phyloP scores from a whole-genome alignment of 2,329 filamentous ascomycete species.

The Dactylonectria macrodidyma region DNA sequence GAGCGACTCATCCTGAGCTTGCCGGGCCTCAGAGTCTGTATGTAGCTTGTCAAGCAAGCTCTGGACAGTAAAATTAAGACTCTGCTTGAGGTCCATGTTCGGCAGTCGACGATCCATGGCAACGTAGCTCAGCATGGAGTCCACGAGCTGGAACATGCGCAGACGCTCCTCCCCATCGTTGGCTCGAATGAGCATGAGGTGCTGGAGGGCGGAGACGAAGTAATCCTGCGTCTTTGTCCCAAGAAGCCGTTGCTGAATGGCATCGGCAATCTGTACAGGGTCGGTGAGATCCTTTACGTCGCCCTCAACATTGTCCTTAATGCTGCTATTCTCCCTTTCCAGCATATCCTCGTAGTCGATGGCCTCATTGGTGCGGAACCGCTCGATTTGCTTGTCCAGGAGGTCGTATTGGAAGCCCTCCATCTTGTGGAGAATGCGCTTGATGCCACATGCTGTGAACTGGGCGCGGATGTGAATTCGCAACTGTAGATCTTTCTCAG shows the following conservation, averaged over 20 bases:
- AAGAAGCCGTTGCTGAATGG: conserved; percentile 87
- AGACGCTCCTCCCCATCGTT: conserved; percentile 93
- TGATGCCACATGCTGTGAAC: conserved; percentile 96
- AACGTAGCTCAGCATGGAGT: conserved; percentile 99
- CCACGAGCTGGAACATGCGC: conserved; percentile 96
- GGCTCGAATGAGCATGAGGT: conserved; percentile 92
- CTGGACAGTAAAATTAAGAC: conserved; percentile 97
- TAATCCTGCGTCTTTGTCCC: conserved; percentile 93
- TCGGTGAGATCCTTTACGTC: conserved; percentile 94
- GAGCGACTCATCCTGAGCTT: conserved; percentile 91
- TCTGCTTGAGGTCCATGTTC: conserved; percentile 98
- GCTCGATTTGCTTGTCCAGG: conserved; percentile 98
- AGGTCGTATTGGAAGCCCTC: conserved; percentile 98
- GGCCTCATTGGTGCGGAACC: conserved; percentile 92
- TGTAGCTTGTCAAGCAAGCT: conserved; percentile 95
- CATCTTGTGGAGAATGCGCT: conserved; percentile 96
- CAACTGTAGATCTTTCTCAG: conserved; percentile 89
- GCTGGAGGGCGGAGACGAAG: conserved; percentile 95
- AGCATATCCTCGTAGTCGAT: conserved; percentile 99
- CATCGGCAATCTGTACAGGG: conserved; percentile 92
- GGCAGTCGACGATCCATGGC: conserved; percentile 97
- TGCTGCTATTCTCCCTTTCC: conserved; percentile 90
- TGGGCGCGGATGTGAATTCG: conserved; percentile 95
- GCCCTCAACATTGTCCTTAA: conserved; percentile 88
- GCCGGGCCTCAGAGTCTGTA: conserved; percentile 94